These are phyloP conservation scores for Fusarium sp. DNA, from an alignment of 2,329 filamentous ascomycete genomes.

Conservation along the genomic window DNA sequence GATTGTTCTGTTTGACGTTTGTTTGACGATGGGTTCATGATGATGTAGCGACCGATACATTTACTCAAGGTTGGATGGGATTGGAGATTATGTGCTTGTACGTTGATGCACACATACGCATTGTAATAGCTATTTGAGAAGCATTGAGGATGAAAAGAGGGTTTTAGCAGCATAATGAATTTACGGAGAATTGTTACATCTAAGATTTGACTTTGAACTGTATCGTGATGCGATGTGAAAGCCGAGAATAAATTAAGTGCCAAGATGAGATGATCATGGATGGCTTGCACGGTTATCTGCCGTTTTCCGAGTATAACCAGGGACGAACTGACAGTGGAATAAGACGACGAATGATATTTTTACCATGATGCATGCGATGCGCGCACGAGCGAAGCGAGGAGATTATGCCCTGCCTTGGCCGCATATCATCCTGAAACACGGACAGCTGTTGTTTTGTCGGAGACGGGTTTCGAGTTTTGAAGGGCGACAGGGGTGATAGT, in stretches of 20 bases:
- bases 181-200: conserved; percentile 14
- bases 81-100: conserved; percentile 22
- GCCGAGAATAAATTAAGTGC: background rate
- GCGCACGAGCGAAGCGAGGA: background rate
- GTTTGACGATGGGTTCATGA: conserved; percentile 33
- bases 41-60: conserved; percentile 36
- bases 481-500: conserved; percentile 15
- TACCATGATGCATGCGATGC: conserved; percentile 8
- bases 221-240: background rate
- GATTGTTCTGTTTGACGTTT: conserved; percentile 17
- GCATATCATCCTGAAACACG: conserved; percentile 35
- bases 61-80: conserved; percentile 36
- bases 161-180: conserved; percentile 4
- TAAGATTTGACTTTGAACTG: background rate
- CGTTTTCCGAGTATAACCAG: conserved; percentile 9
- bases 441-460: conserved; percentile 20
- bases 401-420: conserved; percentile 6
- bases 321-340: conserved; percentile 11
- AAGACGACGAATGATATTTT: conserved; percentile 11
- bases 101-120: conserved; percentile 36
- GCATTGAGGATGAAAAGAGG: conserved; percentile 1
- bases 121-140: conserved; percentile 17
- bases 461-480: conserved; percentile 31
- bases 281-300: background rate
- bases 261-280: background rate